Conservation (phyloP, 345 rosid genomes). For the Salix suchowensis region DNA sequence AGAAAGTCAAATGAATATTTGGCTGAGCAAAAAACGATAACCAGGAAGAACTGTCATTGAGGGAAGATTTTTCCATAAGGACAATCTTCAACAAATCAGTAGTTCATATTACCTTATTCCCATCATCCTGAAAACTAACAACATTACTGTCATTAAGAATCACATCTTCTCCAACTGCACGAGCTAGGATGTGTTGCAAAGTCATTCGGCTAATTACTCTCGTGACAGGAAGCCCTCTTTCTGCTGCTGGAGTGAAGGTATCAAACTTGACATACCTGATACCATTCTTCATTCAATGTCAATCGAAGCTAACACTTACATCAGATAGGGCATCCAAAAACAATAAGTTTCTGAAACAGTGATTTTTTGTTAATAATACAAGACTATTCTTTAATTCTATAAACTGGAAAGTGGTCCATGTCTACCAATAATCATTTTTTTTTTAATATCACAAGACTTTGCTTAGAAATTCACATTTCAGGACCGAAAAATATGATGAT, state of each 20-base stretch:
- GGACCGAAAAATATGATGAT: background rate
- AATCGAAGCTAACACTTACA: slow-evolving; percentile 10
- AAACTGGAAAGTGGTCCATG: background rate
- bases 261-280: slow-evolving; percentile 91
- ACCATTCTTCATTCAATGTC: slow-evolving; percentile 16
- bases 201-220: slow-evolving; percentile 88
- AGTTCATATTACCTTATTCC: slow-evolving; percentile 52
- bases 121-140: slow-evolving; percentile 74
- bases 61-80: background rate
- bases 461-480: background rate
- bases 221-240: slow-evolving; percentile 85
- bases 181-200: slow-evolving; percentile 73
- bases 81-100: background rate
- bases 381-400: background rate
- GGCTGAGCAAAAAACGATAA: background rate
- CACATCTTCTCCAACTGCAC: slow-evolving; percentile 74
- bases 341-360: background rate
- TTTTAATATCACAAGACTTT: too few species aligned
- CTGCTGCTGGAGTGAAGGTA: slow-evolving; percentile 89
- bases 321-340: background rate
- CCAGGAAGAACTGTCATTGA: background rate
- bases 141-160: slow-evolving; percentile 79
- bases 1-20: slow-evolving; percentile 1
- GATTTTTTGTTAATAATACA: background rate
- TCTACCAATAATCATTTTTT: background rate